Evolutionary conservation across 1,284 basidiomycete genomes (phyloP), one percentile per base, ranked within the genome.

Genomic region (Rhizopogon parksii): DNA sequence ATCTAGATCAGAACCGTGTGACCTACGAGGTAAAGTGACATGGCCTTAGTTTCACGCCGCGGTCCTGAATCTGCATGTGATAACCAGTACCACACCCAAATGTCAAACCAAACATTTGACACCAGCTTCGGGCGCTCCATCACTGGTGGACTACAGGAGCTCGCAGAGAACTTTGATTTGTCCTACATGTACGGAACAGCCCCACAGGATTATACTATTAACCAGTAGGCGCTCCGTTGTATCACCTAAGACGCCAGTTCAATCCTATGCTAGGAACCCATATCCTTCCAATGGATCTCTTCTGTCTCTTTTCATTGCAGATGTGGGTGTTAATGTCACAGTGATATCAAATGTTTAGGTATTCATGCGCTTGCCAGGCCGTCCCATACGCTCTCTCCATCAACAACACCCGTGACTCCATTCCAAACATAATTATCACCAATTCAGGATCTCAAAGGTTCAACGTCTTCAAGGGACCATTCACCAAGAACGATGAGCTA

Each of bases 401-500:
- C 57, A 83, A 85, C 68, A 85, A 85, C 59, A 72, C 77, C 6
- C 76, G 83, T 35, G 73, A 78, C 2, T 63, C 61, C 9, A 75
- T 79, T 49, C 79, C 84, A n/a, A 82, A 78, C 56, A 67, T 89
- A 53, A 80, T 89, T 63, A 78, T 92, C 54, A 73, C 76, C 47
- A 86, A 91, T 66, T 80, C 85, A 1, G 90, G 85, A 14, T 82
- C 75, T n/a, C 75, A 85, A 59, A 79, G 90, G 43, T 91, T 85
- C 68, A 83, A 90, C 59, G 64, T 93, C 39, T 80, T 78, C 61
- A 55, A 71, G 1, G 89, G 88, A 1, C 56, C 78, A 2, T 91
- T 91, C 68, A 85, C 83, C 40, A 80, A 80, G 61, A 89, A 91
- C 64, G 88, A 91, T 64, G 82, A 89, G 63, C 74, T 89, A 21